A percentile compares a stretch with the other conserved stretches of the same genome.
phyloP scores from a whole-genome alignment of 139 green algal genomes.

The Chlorella vulgaris region DNA sequence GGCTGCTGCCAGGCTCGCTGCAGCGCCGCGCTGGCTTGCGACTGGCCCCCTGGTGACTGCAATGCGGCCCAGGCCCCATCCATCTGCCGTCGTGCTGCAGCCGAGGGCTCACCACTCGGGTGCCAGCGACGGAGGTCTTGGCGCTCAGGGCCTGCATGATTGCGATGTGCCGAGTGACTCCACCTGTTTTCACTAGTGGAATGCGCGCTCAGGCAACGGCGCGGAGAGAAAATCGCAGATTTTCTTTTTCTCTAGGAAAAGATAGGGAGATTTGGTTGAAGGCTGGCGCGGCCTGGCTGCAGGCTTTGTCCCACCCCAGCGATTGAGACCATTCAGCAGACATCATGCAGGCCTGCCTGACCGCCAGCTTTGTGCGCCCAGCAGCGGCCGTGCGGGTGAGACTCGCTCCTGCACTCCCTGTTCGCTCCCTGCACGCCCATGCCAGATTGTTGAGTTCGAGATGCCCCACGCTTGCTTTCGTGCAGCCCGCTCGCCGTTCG shows the following conservation, averaged over 20 bases:
- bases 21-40: neutral
- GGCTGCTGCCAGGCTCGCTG: neutral
- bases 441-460: too few relatives aligned
- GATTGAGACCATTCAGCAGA: neutral
- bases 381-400: slow-evolving; percentile 3
- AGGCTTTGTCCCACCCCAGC: neutral
- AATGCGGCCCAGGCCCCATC: neutral
- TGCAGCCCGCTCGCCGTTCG: slow-evolving; percentile 31
- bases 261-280: neutral
- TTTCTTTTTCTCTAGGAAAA: too few relatives aligned
- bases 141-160: slow-evolving; percentile 23
- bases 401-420: neutral
- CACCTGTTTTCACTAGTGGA: neutral
- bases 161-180: neutral
- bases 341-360: neutral
- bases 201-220: neutral
- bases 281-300: too few relatives aligned
- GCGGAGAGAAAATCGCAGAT: too few relatives aligned
- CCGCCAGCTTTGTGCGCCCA: slow-evolving; percentile 6
- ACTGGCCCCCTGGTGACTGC: neutral
- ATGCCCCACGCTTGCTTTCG: neutral
- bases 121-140: slow-evolving; percentile 4
- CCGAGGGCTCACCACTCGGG: neutral
- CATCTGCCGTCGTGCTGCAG: neutral
- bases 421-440: neutral